Percentiles rank a stretch among this genome's conserved stretches.
phyloP scores from a whole-genome alignment of 257 asterid species.

The Prunella vulgaris region DNA sequence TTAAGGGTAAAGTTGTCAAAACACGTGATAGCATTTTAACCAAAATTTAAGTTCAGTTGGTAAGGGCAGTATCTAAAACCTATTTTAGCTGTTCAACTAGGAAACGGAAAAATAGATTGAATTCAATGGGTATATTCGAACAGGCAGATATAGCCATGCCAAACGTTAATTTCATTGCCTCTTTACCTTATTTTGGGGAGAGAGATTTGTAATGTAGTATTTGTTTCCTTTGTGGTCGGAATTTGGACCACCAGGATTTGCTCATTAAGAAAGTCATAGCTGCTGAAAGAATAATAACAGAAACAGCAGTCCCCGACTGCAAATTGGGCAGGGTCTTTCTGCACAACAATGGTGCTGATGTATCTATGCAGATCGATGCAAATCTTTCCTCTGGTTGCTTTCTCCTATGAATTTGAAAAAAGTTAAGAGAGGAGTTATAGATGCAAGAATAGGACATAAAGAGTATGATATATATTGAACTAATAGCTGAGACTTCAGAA shows the following conservation, averaged over 20 bases:
- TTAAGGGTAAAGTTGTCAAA: neutral
- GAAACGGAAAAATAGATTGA: neutral
- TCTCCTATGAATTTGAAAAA: slow-evolving; percentile 41
- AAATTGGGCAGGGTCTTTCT: slow-evolving; percentile 26
- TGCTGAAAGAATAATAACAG: slow-evolving; percentile 36
- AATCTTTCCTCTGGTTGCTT: slow-evolving; percentile 60
- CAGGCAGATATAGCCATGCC: neutral
- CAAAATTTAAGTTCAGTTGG: neutral
- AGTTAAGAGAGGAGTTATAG: neutral
- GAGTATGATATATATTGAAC: neutral
- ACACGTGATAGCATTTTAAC: no score
- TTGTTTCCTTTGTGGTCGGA: slow-evolving; percentile 22
- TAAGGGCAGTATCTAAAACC: neutral
- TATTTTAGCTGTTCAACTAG: neutral
- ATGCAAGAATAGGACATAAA: slow-evolving; percentile 1
- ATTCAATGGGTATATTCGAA: neutral
- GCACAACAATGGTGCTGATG: slow-evolving; percentile 35
- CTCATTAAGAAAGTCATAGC: slow-evolving; percentile 31
- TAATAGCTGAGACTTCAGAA: neutral
- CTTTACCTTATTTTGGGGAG: slow-evolving; percentile 29
- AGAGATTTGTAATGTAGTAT: slow-evolving; percentile 14
- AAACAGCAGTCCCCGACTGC: slow-evolving; percentile 35
- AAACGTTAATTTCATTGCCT: slow-evolving; percentile 4
- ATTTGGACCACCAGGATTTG: slow-evolving; percentile 31
- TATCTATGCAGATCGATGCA: slow-evolving; percentile 58